Conservation (phyloP, 2,329 filamentous ascomycete species). For the Dothiorella sarmentorum region DNA sequence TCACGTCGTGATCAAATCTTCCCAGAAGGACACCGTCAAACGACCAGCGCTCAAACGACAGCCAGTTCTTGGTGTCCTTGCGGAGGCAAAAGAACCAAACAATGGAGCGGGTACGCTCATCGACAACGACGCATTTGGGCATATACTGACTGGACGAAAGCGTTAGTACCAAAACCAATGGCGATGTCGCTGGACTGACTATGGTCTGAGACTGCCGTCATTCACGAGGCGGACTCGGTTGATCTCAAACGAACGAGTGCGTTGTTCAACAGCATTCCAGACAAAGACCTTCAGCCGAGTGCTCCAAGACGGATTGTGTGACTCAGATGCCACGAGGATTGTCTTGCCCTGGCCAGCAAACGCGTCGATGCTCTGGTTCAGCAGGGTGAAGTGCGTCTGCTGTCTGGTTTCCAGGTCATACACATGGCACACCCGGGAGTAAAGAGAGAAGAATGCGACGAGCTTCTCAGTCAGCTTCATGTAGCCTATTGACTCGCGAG, state of each 20-base stretch:
- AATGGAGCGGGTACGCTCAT: neutral
- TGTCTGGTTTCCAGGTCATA: constrained; percentile 21
- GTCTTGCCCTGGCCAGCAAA: neutral
- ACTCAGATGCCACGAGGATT: constrained; percentile 3
- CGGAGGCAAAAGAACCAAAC: constrained; percentile 12
- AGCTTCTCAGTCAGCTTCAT: constrained; percentile 27
- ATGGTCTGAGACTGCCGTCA: constrained; percentile 2
- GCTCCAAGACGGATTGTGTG: neutral
- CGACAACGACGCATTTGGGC: constrained; percentile 9
- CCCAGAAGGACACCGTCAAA: constrained; percentile 4
- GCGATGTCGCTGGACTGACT: constrained; percentile 2
- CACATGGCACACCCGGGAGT: constrained; percentile 24
- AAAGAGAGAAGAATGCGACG: constrained; percentile 22
- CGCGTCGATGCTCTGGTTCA: constrained; percentile 17
- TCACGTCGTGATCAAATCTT: neutral
- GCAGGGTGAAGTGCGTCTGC: constrained; percentile 25
- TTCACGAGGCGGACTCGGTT: constrained; percentile 12
- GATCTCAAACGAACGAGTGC: constrained; percentile 8
- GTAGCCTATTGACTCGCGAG: constrained; percentile 24
- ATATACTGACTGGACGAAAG: neutral
- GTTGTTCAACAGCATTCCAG: constrained; percentile 4
- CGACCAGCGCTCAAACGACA: constrained; percentile 7
- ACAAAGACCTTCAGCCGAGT: constrained; percentile 2
- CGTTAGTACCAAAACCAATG: neutral
- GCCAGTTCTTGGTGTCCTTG: constrained; percentile 1